A percentile compares a stretch with the other conserved stretches of the same genome.
Conservation (phyloP, 768 basidiomycete species). For the Auricularia heimuer region DNA sequence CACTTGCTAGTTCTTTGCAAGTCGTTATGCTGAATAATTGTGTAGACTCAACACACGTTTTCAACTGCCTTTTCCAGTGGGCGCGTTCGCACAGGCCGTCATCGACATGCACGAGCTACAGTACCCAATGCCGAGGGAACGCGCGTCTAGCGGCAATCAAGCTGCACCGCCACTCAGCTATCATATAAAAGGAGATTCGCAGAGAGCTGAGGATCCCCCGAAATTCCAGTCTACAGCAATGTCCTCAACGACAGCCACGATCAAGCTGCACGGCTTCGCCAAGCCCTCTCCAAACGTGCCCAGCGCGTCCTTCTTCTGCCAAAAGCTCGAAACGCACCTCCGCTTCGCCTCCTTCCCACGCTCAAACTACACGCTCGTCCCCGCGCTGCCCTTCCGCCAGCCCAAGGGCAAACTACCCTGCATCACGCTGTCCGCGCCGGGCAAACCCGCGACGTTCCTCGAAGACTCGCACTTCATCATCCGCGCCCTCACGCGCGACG, state of each 20-base stretch:
- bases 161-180: too few species aligned
- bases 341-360: conserved; percentile 12
- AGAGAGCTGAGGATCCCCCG: too few species aligned
- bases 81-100: too few species aligned
- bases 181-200: too few species aligned
- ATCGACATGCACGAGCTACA: too few species aligned
- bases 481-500: conserved; percentile 19
- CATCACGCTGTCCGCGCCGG: conserved; percentile 17
- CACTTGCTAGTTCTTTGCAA: too few species aligned
- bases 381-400: conserved; percentile 16
- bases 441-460: not conserved
- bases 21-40: too few species aligned
- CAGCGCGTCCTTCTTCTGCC: conserved; percentile 23
- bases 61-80: too few species aligned
- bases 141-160: too few species aligned
- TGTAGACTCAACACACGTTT: too few species aligned
- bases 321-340: conserved; percentile 25
- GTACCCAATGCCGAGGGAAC: too few species aligned
- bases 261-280: conserved; percentile 15
- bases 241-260: not conserved
- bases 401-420: conserved; percentile 27
- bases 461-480: conserved; percentile 27
- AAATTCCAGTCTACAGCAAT: too few species aligned
- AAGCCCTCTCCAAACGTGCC: conserved; percentile 14
- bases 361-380: conserved; percentile 20